Evolutionary conservation across 345 rosid genomes (phyloP).

Genomic region (Bruguiera sexangula): DNA sequence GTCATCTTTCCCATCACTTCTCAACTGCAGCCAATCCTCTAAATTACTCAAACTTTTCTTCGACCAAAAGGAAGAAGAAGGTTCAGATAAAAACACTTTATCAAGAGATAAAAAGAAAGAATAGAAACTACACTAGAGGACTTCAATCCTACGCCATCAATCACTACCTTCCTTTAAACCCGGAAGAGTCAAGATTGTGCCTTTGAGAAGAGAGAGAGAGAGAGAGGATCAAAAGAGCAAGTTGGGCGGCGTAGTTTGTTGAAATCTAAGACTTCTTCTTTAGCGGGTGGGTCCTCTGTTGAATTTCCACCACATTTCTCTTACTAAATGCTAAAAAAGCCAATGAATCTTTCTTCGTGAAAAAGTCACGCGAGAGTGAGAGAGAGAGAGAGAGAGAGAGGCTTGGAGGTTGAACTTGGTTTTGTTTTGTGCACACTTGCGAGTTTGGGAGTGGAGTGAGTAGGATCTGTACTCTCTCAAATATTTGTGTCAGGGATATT

Average conservation of each 20-base stretch:
- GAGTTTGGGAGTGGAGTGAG: neutral
- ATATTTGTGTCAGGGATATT: conserved; percentile 16
- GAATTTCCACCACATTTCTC: conserved; percentile 37
- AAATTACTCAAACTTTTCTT: conserved; percentile 11
- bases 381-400: neutral
- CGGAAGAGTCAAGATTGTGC: neutral
- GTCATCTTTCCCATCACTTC: conserved; percentile 19
- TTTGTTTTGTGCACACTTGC: neutral
- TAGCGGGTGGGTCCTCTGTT: conserved; percentile 34
- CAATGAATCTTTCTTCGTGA: conserved; percentile 22
- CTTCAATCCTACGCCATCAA: conserved; percentile 35
- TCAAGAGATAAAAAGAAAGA: conserved; percentile 8
- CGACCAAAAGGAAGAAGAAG: neutral
- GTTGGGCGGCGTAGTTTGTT: conserved; percentile 16
- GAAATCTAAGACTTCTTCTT: conserved; percentile 21
- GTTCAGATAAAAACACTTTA: conserved; percentile 8
- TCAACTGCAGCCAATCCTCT: conserved; percentile 24
- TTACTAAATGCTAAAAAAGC: conserved; percentile 35
- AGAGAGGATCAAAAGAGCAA: conserved; percentile 4
- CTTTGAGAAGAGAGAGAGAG: neutral
- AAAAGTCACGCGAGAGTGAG: conserved; percentile 5
- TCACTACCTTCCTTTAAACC: conserved; percentile 9
- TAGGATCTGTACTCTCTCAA: conserved; percentile 1
- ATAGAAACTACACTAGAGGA: neutral
- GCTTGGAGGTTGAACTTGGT: neutral